A percentile compares a stretch with the other conserved stretches of the same genome.
Evolutionary conservation across 2,329 filamentous ascomycete genomes (phyloP).

Genomic region (Plectosphaerella cucumerina): DNA sequence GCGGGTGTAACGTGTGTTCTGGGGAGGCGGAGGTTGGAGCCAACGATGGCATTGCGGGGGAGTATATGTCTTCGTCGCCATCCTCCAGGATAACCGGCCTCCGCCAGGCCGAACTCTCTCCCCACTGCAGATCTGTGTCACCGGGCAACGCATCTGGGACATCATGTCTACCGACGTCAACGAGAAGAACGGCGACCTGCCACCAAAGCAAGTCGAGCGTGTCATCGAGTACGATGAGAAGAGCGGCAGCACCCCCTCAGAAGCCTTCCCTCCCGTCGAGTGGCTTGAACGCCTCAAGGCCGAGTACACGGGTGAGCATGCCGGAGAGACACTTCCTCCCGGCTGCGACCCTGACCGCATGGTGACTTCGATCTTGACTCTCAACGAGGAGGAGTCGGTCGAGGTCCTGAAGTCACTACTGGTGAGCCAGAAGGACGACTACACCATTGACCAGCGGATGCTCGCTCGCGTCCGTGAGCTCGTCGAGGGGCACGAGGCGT

Average conservation of each 20-base stretch:
- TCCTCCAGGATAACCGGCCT: not conserved
- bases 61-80: not conserved
- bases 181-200: not conserved
- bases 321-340: slow-evolving; percentile 20
- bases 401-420: slow-evolving; percentile 31
- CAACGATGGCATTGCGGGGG: not conserved
- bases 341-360: slow-evolving; percentile 19
- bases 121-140: not conserved
- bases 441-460: slow-evolving; percentile 40
- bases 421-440: slow-evolving; percentile 36
- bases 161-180: not conserved
- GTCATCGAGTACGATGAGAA: not conserved
- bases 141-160: not conserved
- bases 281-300: slow-evolving; percentile 18
- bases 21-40: not conserved
- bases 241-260: not conserved
- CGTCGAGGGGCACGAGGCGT: slow-evolving; percentile 30
- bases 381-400: slow-evolving; percentile 34
- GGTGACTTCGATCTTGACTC: slow-evolving; percentile 16
- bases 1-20: slow-evolving; percentile 1
- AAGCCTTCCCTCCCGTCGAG: slow-evolving; percentile 10
- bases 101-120: not conserved
- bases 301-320: slow-evolving; percentile 21
- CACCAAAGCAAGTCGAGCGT: not conserved
- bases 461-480: slow-evolving; percentile 33